Percentiles rank a stretch among this genome's conserved stretches.
These are phyloP conservation scores for Teratosphaeria pseudoeucalypti DNA, from an alignment of 2,329 filamentous ascomycete species.

Conservation along the genomic window DNA sequence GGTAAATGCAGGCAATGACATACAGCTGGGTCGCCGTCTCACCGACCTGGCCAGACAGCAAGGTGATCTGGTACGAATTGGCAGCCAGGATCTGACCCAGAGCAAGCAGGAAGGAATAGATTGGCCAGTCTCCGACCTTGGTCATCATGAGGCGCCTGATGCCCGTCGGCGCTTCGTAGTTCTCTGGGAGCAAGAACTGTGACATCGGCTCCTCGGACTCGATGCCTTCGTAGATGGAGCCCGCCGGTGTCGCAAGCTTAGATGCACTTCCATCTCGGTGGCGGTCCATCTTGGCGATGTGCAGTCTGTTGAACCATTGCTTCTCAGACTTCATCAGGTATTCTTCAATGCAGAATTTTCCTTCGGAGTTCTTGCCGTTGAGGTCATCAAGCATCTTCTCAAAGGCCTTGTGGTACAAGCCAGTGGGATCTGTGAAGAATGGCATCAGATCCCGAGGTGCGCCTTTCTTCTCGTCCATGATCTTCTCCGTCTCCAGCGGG, in stretches of 20 bases:
- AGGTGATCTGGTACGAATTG: conserved; percentile 58
- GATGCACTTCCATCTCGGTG: conserved; percentile 25
- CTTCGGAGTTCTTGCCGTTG: conserved; percentile 47
- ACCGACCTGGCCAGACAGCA: conserved; percentile 54
- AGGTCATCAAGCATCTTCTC: conserved; percentile 47
- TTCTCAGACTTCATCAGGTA: conserved; percentile 56
- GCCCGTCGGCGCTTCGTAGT: conserved; percentile 48
- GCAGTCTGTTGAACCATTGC: conserved; percentile 53
- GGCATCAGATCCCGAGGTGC: conserved; percentile 57
- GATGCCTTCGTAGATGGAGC: conserved; percentile 32
- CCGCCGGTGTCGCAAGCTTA: conserved; percentile 25
- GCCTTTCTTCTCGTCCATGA: conserved; percentile 52
- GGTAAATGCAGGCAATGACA: conserved; percentile 49
- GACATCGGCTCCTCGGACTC: conserved; percentile 32
- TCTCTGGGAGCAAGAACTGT: conserved; percentile 46
- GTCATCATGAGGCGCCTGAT: conserved; percentile 45
- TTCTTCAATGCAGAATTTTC: conserved; percentile 52
- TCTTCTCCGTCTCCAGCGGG: conserved; percentile 43
- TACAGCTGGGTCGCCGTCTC: conserved; percentile 51
- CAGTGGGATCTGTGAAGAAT: conserved; percentile 55
- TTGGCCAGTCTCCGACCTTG: conserved; percentile 53
- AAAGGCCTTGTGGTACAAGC: conserved; percentile 50
- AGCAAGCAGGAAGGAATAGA: conserved; percentile 52
- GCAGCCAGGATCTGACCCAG: conserved; percentile 54
- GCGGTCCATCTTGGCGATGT: conserved; percentile 48